Base-by-base conservation (phyloP, 2,329 filamentous ascomycete species). In the Didymella pomorum region DNA sequence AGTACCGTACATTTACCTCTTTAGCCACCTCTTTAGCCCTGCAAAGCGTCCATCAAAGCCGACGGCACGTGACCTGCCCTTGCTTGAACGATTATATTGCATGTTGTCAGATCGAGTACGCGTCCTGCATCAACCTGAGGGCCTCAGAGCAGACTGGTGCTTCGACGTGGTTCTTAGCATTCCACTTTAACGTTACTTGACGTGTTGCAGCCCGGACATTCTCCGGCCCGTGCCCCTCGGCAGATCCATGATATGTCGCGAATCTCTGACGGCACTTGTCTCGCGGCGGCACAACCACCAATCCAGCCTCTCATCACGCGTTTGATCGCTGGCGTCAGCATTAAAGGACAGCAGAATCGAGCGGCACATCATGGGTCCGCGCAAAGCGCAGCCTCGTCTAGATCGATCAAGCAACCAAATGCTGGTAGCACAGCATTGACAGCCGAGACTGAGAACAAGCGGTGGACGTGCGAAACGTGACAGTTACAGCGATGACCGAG, bases 371-470 rank as follows among this genome's bases (percentile, higher is more conserved):
- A 58, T 60, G 47, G 54, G 43, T 52, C 63, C 58, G 60, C 67
- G 62, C 63, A 73, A 56, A 69, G 69, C 68, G 46, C 56, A 9
- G 35, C 61, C 60, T 61, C 47, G 63, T 56, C 55, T 46, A 46
- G 50, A 52, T 37, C 52, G 42, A 62, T 45, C 37, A 60, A 62
- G 39, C 60, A 64, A 59, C 63, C 62, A 56, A 55, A 67, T 73
- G 64, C 71, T 52, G 57, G 66, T 53, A 44, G 49, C 25, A 66
- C 52, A 71, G 73, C 73, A 75, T 75, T 71, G 67, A 71, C 57
- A 60, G 62, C 63, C 58, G 62, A 67, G 68, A 49, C 47, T 42
- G 57, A 43, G 47, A 51, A 43, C 49, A 55, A 50, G 66, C 60
- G 55, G 52, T 54, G 49, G 47, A 51, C 37, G 50, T 66, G 65